Percentiles rank a stretch among this genome's conserved stretches.
phyloP scores from a whole-genome alignment of 176 grass and related monocot species.

The Rhipidocladum racemiflorum region DNA sequence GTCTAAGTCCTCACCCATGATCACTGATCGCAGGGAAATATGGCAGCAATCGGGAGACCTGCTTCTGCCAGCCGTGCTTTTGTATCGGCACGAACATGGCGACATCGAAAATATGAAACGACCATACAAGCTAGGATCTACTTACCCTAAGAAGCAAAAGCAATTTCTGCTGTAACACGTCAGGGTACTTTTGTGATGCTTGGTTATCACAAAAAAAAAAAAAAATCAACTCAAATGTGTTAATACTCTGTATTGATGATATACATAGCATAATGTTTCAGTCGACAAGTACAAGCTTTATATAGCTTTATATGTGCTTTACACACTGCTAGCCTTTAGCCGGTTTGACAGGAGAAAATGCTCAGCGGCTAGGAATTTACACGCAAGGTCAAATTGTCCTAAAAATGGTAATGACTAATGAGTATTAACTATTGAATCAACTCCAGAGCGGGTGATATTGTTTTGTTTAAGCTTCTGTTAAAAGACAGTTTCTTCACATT shows the following conservation, averaged over 20 bases:
- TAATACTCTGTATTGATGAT: neutral
- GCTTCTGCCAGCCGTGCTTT: no score
- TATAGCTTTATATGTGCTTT: neutral
- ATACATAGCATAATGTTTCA: neutral
- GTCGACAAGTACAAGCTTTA: neutral
- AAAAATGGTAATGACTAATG: neutral
- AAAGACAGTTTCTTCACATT: neutral
- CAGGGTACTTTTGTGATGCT: no score
- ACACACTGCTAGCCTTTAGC: neutral
- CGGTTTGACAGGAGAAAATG: neutral
- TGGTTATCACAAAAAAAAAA: neutral
- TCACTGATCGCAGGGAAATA: no score
- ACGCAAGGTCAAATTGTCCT: neutral
- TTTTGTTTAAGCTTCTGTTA: neutral
- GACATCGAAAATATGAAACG: neutral
- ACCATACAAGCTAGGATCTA: neutral
- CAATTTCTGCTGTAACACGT: no score
- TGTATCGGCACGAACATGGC: no score
- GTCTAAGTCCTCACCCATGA: no score
- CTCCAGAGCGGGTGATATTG: neutral
- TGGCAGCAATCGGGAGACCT: no score
- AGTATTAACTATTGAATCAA: neutral
- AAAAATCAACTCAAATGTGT: neutral
- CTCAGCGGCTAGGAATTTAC: neutral
- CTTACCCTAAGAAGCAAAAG: no score